Percentiles rank a stretch among this genome's conserved stretches.
phyloP scores from a whole-genome alignment of 2,329 filamentous ascomycete species.

The Cladorrhinum sp. region DNA sequence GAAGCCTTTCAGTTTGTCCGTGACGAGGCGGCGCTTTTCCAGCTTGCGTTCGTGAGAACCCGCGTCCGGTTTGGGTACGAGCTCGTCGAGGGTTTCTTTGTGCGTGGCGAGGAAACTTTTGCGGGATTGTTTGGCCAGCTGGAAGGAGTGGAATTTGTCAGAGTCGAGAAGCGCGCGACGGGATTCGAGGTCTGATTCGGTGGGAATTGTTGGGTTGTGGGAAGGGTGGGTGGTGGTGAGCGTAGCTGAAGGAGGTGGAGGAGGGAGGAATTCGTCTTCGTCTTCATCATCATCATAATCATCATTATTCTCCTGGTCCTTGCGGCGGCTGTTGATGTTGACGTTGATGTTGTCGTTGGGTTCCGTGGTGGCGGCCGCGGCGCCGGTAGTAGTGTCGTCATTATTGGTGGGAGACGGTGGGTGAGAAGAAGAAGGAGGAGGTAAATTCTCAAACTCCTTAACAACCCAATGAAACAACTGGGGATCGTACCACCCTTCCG shows the following conservation, averaged over 20 bases:
- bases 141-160: conserved; percentile 49
- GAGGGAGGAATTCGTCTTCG: conserved; percentile 59
- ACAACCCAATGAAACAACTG: conserved; percentile 50
- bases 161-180: conserved; percentile 49
- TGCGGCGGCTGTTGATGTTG: not conserved
- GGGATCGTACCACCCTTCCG: conserved; percentile 91
- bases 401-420: not conserved
- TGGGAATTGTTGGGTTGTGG: conserved; percentile 60
- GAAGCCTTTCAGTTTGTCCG: conserved; percentile 72
- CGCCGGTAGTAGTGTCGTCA: too few species aligned
- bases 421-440: not conserved
- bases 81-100: conserved; percentile 72
- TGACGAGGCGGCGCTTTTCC: conserved; percentile 76
- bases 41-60: conserved; percentile 79
- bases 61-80: conserved; percentile 77
- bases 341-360: not conserved
- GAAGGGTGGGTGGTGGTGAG: conserved; percentile 37
- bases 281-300: conserved; percentile 38
- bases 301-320: conserved; percentile 10
- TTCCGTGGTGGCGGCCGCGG: too few species aligned
- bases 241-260: conserved; percentile 42
- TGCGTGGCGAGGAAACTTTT: conserved; percentile 50
- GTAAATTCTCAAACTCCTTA: conserved; percentile 35
- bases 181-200: conserved; percentile 68
- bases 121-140: conserved; percentile 61